Base-by-base conservation (phyloP, 1,139 yeast species). In the Debaryomyces coudertii region DNA sequence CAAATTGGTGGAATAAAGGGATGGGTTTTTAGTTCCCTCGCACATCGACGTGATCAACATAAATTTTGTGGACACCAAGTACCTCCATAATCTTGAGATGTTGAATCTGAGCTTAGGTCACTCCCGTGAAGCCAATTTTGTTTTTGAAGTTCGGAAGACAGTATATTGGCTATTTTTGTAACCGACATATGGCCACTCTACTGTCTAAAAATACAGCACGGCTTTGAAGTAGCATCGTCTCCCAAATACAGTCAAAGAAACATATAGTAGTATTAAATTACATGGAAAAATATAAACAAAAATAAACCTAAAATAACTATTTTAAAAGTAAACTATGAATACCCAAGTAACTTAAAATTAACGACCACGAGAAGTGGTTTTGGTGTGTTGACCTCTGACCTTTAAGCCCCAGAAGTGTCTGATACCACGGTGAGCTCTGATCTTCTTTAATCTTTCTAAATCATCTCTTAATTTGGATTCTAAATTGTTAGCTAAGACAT, bases 351-450 rank as follows among this genome's bases (percentile, higher is more conserved):
- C 51, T 47, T 47, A 49, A 56, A 60, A 53, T 73, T 74, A 75
- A 70, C 75, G 77, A 71, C 93, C 90, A 84, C 99, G 90, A 77
- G 97, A 95, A 69, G 99, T 93, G 76, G 98, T 92, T 88, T 93
- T 93, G 86, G 99, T 93, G 84, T 93, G 99, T 87, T 92, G 98
- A 83, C 98, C 98, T 87, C 98, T 90, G 73, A 82, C 86, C 76
- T 82, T 81, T 71, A 87, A 80, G 71, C 98, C 98, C 98, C 98
- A 95, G 95, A 87, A 92, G 86, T 93, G 99, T 87, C 99, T 90
- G 78, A 93, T 88, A 92, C 99, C 99, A 83, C 98, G 88, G 95
- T 93, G 99, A 71, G 98, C 83, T 87, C 98, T 93, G 87, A 95
- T 93, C 83, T 95, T 93, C 96, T 95, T 95, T 79, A 93, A 86